Percentiles rank a stretch among this genome's conserved stretches.
Evolutionary conservation across 2,329 filamentous ascomycete species (phyloP).

Genomic region (Erysiphe pulchra): DNA sequence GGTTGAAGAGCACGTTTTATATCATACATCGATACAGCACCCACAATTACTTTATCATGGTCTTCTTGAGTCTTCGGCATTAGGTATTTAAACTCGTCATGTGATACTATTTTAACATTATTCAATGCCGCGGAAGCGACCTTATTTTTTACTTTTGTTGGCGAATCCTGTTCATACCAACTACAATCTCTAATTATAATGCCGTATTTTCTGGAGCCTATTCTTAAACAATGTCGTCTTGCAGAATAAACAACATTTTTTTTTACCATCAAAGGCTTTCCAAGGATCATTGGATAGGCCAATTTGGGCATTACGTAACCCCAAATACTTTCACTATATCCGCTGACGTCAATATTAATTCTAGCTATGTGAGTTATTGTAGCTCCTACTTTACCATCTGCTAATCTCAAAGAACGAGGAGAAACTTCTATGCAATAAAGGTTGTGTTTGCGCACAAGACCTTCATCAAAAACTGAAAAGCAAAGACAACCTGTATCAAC

Average conservation of each 20-base stretch:
- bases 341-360: background rate
- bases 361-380: background rate
- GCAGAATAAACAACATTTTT: no score
- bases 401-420: background rate
- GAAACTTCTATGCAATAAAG: background rate
- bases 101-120: background rate
- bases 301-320: background rate
- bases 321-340: background rate
- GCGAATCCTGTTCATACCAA: background rate
- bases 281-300: background rate
- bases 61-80: background rate
- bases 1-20: background rate
- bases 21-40: background rate
- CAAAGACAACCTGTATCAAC: no score
- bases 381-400: background rate
- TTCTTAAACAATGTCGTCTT: background rate
- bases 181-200: background rate
- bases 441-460: no score
- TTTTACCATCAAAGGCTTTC: no score
- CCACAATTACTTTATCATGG: background rate
- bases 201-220: background rate
- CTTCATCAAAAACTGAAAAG: no score
- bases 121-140: background rate
- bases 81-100: background rate
- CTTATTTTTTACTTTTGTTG: background rate